Evolutionary conservation across 192 early-diverging fungal species (phyloP).

Genomic region (Mortierella claussenii): DNA sequence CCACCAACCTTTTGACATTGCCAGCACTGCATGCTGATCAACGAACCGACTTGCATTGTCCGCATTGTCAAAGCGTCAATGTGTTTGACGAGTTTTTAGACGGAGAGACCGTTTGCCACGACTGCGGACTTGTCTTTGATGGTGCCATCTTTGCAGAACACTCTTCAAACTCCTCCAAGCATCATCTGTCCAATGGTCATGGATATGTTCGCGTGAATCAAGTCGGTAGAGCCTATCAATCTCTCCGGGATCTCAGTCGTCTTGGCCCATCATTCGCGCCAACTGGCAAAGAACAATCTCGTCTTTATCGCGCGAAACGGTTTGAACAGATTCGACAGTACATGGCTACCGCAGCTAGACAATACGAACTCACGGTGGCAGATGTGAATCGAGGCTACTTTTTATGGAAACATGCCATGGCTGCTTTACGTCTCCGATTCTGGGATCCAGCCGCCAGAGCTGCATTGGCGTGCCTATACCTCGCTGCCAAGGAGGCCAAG

Average conservation of each 20-base stretch:
- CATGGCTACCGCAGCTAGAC: background rate
- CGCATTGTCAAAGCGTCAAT: background rate
- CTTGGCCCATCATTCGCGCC: background rate
- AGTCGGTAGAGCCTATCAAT: background rate
- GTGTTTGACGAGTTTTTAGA: background rate
- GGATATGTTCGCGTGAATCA: background rate
- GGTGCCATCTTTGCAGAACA: conserved; percentile 5
- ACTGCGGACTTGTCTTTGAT: conserved; percentile 19
- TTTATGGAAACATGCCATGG: conserved; percentile 15
- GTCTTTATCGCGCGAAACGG: conserved; percentile 1
- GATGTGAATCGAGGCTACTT: conserved; percentile 4
- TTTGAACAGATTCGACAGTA: background rate
- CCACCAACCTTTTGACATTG: too few species aligned
- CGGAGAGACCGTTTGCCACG: conserved; percentile 7
- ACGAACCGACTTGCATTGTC: conserved; percentile 11
- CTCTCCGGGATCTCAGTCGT: background rate
- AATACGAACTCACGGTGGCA: background rate
- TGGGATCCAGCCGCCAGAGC: conserved; percentile 4
- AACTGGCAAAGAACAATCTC: background rate
- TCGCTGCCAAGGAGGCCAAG: conserved; percentile 25
- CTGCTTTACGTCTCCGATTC: background rate
- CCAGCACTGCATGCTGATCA: too few species aligned
- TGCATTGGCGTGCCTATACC: conserved; percentile 33
- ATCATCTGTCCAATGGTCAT: background rate
- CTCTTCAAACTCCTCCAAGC: background rate